Base-by-base conservation (phyloP, 371 early-diverging fungal species). In the Mucor saturninus region DNA sequence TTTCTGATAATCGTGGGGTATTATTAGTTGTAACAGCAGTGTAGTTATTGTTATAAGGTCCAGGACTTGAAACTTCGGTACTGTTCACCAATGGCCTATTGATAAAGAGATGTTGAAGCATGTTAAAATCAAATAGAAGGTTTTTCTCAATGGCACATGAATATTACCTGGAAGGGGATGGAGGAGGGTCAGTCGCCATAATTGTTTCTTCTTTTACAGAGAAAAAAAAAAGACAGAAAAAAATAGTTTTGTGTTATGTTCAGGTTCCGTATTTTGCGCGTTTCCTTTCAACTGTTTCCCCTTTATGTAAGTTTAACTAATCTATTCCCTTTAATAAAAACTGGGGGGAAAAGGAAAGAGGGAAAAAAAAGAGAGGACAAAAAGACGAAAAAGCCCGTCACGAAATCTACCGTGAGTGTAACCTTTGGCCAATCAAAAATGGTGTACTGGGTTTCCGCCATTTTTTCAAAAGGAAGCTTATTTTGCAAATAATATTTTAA, bases 1-100 rank as follows among this genome's bases (percentile, higher is more conserved):
- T 65, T 45, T 65, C 65, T 48, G 58, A 15, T 52, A 53, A 54
- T 39, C 58, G 46, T 64, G 65, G 55, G 30, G 35, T 61, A 38
- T 54, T 26, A 61, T 26, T 15, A 10, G 29, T 35, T 15, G 56
- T 42, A 30, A 56, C n/a, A 59, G 31, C 14, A 29, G 50, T 40
- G 21, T 39, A 35, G 2, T 32, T 49, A 29, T 50, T 58, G 9
- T 46, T 28, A 38, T 50, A 50, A 38, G 59, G 38, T 30, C 29
- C 50, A 49, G 59, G 32, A 15, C 30, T 59, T 26, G 59, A 8
- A 39, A 39, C 9, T 49, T 59, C 51, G 51, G 29, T 50, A 50
- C 21, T 32, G 29, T 50, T 59, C 4, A 59, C 59, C 50, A 50
- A 37, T 30, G 49, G 8, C 51, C 49, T 56, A 21, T 21, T 21